phyloP scores from a whole-genome alignment of 2,329 filamentous ascomycete species.

The Claviceps fusiformis region DNA sequence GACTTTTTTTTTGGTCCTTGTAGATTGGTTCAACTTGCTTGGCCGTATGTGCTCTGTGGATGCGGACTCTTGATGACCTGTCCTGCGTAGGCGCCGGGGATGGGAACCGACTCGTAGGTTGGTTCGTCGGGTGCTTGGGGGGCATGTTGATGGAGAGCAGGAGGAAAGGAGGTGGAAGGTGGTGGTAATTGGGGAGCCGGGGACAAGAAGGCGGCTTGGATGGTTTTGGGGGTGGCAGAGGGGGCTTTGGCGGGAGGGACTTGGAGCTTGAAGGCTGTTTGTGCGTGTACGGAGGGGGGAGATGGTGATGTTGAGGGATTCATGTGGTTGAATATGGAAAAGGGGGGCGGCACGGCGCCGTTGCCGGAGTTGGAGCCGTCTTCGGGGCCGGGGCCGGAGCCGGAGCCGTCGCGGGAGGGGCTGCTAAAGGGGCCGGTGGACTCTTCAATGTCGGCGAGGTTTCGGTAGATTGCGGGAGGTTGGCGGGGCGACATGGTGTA shows the following conservation, averaged over 20 bases:
- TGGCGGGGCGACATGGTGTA: constrained; percentile 47
- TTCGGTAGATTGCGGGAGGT: constrained; percentile 42
- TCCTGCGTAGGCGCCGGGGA: constrained; percentile 68
- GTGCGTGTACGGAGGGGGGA: constrained; percentile 18
- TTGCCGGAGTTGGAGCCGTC: constrained; percentile 14
- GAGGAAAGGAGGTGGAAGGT: constrained; percentile 2
- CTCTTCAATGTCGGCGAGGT: constrained; percentile 30
- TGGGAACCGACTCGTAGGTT: constrained; percentile 74
- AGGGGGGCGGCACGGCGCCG: constrained; percentile 48
- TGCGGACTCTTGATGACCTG: constrained; percentile 39
- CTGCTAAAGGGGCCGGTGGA: constrained; percentile 30
- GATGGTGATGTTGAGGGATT: no score
- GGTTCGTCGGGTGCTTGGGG: constrained; percentile 65
- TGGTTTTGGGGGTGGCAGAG: constrained; percentile 58
- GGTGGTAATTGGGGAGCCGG: constrained; percentile 13
- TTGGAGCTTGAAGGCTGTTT: constrained; percentile 65
- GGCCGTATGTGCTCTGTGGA: constrained; percentile 31
- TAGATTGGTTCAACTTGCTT: constrained; percentile 10
- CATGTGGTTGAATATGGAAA: constrained; percentile 21
- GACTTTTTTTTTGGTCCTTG: background rate
- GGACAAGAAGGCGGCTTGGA: constrained; percentile 49
- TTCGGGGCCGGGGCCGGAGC: constrained; percentile 19
- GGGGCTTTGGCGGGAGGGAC: constrained; percentile 69
- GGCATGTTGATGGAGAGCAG: constrained; percentile 35
- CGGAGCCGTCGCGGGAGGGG: constrained; percentile 18